These are phyloP conservation scores for Atkinsonella texensis DNA, from an alignment of 2,329 filamentous ascomycete species.

Conservation along the genomic window DNA sequence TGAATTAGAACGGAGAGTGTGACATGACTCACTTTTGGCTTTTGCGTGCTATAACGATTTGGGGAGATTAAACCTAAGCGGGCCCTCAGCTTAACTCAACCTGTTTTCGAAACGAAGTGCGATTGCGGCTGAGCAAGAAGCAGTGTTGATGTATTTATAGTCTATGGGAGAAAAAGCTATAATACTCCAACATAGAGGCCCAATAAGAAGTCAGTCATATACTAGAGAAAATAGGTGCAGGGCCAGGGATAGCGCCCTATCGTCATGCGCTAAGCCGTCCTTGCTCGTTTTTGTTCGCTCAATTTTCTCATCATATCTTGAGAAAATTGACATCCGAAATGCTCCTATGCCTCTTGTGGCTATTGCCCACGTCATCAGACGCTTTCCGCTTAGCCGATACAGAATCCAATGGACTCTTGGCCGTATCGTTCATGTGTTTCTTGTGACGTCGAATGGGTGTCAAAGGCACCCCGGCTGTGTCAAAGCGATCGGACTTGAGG, in stretches of 20 bases:
- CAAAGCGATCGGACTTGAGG: slow-evolving; percentile 53
- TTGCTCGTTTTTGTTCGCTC: slow-evolving; percentile 24
- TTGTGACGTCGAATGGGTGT: slow-evolving; percentile 53
- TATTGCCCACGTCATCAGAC: slow-evolving; percentile 26
- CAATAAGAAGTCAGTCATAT: too few relatives aligned
- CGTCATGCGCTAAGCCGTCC: slow-evolving; percentile 29
- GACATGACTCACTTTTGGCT: too few relatives aligned
- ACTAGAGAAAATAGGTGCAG: slow-evolving; percentile 10
- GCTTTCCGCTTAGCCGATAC: slow-evolving; percentile 44
- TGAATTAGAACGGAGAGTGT: too few relatives aligned
- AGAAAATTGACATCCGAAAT: slow-evolving; percentile 43
- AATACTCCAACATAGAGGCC: too few relatives aligned
- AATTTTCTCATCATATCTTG: slow-evolving; percentile 24
- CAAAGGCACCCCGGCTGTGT: slow-evolving; percentile 54
- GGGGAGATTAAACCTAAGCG: too few relatives aligned
- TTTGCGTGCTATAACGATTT: too few relatives aligned
- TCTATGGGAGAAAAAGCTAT: too few relatives aligned
- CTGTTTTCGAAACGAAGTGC: too few relatives aligned
- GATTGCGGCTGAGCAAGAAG: too few relatives aligned
- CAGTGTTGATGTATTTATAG: too few relatives aligned
- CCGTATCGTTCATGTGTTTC: slow-evolving; percentile 29
- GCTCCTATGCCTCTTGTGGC: slow-evolving; percentile 47
- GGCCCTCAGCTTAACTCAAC: too few relatives aligned
- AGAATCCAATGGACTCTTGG: slow-evolving; percentile 37
- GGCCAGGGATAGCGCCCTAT: slow-evolving; percentile 30